Base-by-base conservation (phyloP, 352 stramenopile genomes). In the Peronospora tabacina region DNA sequence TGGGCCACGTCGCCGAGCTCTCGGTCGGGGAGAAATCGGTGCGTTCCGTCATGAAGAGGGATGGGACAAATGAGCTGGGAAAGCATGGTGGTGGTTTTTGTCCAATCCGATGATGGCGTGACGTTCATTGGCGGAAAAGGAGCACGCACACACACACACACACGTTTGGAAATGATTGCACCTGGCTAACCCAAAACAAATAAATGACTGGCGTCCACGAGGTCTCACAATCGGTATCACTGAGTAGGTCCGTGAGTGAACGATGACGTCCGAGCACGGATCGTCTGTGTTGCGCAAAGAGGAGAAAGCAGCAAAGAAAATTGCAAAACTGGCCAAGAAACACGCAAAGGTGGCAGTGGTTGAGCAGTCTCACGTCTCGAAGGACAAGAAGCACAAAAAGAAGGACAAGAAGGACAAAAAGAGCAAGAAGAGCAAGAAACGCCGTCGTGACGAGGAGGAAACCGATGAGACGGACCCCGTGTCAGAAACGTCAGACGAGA, bases 391-490 rank as follows among this genome's bases (percentile, higher is more conserved):
- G 46, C 5, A n/a, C 0, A 42, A 42, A 12, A 75, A 82, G 59
- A 78, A 77, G 16, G 49, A 66, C 1, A 79, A 82, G 52, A 75
- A 76, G 41, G 55, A 79, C 8, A 87, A 85, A 49, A 78, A 83
- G 49, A 53, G 76, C n/a, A 86, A 87, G 52, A 86, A 85, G 62
- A 63, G 57, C 42, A 88, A 90, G 61, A 88, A 88, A 57, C 76
- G 76, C 37, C 63, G 50, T 22, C 77, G 72, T 11, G 70, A 86
- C 0, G 49, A 76, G 3, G 43, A 55, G 6, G 55, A 63, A 6
- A 53, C 57, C 16, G 44, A 76, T 12, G 56, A 59, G 15, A 58
- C 63, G 29, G 65, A 75, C 20, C 60, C 61, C 15, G 57, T 68
- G 20, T 58, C 62, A 17, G 56, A 74, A 28, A 79, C 68, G 5